Base-by-base conservation (phyloP, 2,329 filamentous ascomycete genomes). In the Ascochyta viciae-villosae region DNA sequence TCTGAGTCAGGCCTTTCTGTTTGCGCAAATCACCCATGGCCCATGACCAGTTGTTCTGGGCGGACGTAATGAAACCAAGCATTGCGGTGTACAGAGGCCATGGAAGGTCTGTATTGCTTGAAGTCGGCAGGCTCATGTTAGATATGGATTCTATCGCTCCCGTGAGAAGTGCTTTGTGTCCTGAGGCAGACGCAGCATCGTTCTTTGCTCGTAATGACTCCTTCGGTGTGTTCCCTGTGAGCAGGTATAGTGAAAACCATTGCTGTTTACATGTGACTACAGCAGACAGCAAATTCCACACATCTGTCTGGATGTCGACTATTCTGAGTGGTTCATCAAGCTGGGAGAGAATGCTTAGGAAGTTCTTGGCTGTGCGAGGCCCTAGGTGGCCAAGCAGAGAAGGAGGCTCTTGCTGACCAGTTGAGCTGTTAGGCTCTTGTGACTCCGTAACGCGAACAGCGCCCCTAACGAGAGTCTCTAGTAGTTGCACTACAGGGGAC, bases 31-130 rank as follows among this genome's bases (percentile, higher is more conserved):
- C 87, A 53, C 91, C 89, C 53, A 96, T 92, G 1, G 92, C 93
- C 91, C 94, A 96, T 1, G 93, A 90, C 94, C 94, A 98, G 71
- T 92, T 91, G 74, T 96, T 95, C 71, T 97, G 93, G 4, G 94
- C 91, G 3, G 90, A 87, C 2, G 91, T 87, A 34, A 97, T 86
- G 73, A 98, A 98, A 66, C 94, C 88, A 15, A 99, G 82, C 65
- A 97, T 87, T 0, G 90, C 87, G 22, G 92, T 79, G 4, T 88
- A 86, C 60, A 92, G 85, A 15, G 64, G 60, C 68, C 68, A 72
- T 5, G 68, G 57, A 10, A 67, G 33, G 5, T 47, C 44, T 22
- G 26, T 42, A 13, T 48, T 54, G 31, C 81, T 79, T n/a, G 84
- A 82, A 8, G 89, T 82, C 22, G 93, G 74, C 1, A 84, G 80